phyloP scores from a whole-genome alignment of 257 asterid species.

The Penstemon eatonii region DNA sequence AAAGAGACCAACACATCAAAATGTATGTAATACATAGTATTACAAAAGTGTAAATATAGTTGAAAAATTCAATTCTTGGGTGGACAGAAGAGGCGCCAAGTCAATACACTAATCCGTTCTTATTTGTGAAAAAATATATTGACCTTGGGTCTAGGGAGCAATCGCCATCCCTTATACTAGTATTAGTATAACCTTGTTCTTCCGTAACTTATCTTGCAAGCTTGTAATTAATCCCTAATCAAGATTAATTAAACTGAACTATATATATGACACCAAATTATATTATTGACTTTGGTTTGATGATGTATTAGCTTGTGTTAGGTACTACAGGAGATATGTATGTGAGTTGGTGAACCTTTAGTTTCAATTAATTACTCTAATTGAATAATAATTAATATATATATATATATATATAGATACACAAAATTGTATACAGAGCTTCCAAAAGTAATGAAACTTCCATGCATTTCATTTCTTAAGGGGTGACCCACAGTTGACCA shows the following conservation, averaged over 20 bases:
- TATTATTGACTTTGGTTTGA: not conserved
- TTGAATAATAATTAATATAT: not conserved
- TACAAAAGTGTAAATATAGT: too few relatives aligned
- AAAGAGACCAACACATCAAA: too few relatives aligned
- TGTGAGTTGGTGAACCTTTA: slow-evolving; percentile 25
- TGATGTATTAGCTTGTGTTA: not conserved
- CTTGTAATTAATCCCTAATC: not conserved
- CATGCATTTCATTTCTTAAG: slow-evolving; percentile 25
- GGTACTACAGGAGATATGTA: not conserved
- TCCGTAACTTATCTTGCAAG: slow-evolving; percentile 15
- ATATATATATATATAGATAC: too few relatives aligned
- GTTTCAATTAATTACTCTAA: not conserved
- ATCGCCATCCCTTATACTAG: too few relatives aligned
- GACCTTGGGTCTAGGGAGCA: too few relatives aligned
- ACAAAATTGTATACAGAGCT: too few relatives aligned
- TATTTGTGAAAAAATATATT: too few relatives aligned
- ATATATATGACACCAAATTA: not conserved
- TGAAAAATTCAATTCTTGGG: too few relatives aligned
- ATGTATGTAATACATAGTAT: too few relatives aligned
- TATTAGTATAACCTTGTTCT: too few relatives aligned
- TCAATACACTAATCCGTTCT: too few relatives aligned
- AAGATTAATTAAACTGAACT: not conserved
- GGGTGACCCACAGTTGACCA: slow-evolving; percentile 25
- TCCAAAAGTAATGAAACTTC: slow-evolving; percentile 24
- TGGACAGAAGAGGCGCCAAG: too few relatives aligned